A percentile compares a stretch with the other conserved stretches of the same genome.
Evolutionary conservation across 1,284 basidiomycete species (phyloP).

Genomic region (Pisolithus thermaeus): DNA sequence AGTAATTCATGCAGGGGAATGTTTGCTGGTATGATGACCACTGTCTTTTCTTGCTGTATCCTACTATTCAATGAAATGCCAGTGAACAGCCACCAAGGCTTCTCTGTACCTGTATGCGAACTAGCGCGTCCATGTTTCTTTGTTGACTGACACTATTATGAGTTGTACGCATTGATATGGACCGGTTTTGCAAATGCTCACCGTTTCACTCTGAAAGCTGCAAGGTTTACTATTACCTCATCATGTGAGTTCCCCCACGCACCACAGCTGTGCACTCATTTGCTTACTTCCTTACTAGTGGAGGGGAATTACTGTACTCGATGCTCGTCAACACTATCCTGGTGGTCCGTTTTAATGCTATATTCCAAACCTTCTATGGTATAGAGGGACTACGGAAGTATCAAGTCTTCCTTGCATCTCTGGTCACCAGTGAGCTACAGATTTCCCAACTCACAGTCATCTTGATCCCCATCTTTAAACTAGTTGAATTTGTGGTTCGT

Average conservation of each 20-base stretch:
- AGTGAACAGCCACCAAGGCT: background rate
- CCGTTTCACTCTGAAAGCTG: constrained; percentile 7
- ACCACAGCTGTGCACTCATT: no score
- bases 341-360: constrained; percentile 15
- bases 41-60: background rate
- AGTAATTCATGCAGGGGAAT: background rate
- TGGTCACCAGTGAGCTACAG: background rate
- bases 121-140: background rate
- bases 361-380: background rate
- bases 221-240: constrained; percentile 16
- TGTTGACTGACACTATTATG: background rate
- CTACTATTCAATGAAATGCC: background rate
- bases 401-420: background rate
- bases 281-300: constrained; percentile 12
- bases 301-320: constrained; percentile 11
- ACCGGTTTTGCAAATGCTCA: background rate
- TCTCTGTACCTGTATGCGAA: background rate
- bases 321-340: constrained; percentile 18
- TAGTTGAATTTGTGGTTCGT: background rate
- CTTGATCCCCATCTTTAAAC: background rate
- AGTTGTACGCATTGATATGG: constrained; percentile 14
- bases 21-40: background rate
- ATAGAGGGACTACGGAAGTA: no score
- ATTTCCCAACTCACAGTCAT: background rate
- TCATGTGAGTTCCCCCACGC: constrained; percentile 10